Conservation (phyloP, 176 grass and related monocot genomes). For the Carex kokanica region DNA sequence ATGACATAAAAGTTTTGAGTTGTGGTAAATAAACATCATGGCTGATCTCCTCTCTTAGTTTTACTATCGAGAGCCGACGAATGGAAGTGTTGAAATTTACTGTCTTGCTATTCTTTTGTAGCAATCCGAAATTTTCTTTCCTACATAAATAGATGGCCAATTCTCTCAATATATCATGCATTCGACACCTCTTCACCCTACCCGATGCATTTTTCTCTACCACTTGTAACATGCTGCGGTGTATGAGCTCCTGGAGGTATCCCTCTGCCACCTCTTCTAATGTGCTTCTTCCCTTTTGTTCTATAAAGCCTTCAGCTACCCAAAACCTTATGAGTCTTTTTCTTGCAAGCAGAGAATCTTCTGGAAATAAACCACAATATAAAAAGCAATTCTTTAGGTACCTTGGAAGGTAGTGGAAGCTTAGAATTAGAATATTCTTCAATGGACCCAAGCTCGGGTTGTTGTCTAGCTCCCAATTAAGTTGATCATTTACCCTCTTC, state of each 20-base stretch:
- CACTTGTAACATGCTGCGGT: slow-evolving; percentile 22
- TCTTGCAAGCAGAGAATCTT: neutral
- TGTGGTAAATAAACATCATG: no score
- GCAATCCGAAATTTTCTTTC: slow-evolving; percentile 28
- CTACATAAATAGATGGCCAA: slow-evolving; percentile 27
- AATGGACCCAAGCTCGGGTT: no score
- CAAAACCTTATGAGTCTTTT: slow-evolving; percentile 29
- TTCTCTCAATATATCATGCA: slow-evolving; percentile 47
- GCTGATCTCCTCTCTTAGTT: no score
- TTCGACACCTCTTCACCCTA: slow-evolving; percentile 5
- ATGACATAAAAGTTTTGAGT: no score
- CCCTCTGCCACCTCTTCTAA: slow-evolving; percentile 33
- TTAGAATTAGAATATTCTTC: no score
- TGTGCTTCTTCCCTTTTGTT: slow-evolving; percentile 13
- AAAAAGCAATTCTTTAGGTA: no score
- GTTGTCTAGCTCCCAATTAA: no score
- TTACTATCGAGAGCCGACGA: neutral
- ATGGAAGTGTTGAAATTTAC: neutral
- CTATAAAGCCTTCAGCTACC: slow-evolving; percentile 34
- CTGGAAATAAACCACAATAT: slow-evolving; percentile 6
- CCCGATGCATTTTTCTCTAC: neutral
- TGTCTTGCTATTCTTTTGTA: slow-evolving; percentile 10
- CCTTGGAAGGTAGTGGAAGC: no score
- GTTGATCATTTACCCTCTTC: no score
- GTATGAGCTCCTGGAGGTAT: slow-evolving; percentile 18